Evolutionary conservation across 192 early-diverging fungal species (phyloP).

Genomic region (Backusella liffmaniae): DNA sequence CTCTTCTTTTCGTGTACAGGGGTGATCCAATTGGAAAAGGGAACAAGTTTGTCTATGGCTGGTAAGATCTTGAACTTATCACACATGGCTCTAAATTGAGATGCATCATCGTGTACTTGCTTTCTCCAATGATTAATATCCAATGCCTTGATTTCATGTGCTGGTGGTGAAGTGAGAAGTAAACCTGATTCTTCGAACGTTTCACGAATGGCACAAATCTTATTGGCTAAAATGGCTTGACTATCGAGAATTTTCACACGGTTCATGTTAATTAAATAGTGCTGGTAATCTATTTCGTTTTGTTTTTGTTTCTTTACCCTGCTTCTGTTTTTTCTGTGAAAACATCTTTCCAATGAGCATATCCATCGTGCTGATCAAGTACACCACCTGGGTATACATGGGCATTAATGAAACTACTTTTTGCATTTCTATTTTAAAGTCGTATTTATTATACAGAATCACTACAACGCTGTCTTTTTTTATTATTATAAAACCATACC

Average conservation of each 20-base stretch:
- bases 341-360: conserved; percentile 18
- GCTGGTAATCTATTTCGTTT: not conserved
- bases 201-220: conserved; percentile 71
- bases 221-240: conserved; percentile 34
- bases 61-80: conserved; percentile 41
- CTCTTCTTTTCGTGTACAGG: conserved; percentile 54
- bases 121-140: conserved; percentile 46
- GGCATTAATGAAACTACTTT: conserved; percentile 45
- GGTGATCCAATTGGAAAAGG: conserved; percentile 69
- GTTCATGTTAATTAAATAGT: not conserved
- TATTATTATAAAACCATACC: not conserved
- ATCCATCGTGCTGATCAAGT: conserved; percentile 28
- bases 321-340: conserved; percentile 20
- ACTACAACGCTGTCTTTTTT: not conserved
- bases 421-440: conserved; percentile 32
- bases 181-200: conserved; percentile 84
- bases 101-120: conserved; percentile 46
- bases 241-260: conserved; percentile 3
- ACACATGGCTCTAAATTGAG: conserved; percentile 52
- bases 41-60: conserved; percentile 43
- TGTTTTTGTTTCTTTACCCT: conserved; percentile 15
- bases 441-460: not conserved
- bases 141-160: conserved; percentile 12
- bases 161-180: conserved; percentile 47
- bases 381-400: conserved; percentile 52